These are phyloP conservation scores for Backusella macrospora DNA, from an alignment of 192 early-diverging fungal species.

Conservation along the genomic window DNA sequence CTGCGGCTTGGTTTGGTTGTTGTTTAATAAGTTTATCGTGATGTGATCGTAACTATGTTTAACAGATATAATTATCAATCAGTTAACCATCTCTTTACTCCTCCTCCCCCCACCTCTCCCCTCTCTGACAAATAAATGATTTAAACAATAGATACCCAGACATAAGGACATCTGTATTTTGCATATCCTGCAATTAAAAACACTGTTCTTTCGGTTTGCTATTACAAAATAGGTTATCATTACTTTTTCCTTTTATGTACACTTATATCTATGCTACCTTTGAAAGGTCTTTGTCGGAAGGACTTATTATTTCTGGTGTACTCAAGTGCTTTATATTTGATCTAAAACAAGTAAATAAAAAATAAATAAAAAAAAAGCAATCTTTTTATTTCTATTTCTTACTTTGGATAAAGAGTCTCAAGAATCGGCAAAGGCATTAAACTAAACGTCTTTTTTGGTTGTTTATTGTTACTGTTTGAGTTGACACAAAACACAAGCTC, in stretches of 20 bases:
- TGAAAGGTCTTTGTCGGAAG: conserved; percentile 5
- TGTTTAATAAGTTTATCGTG: conserved; percentile 8
- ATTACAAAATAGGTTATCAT: neutral
- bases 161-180: conserved; percentile 21
- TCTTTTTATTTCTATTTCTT: neutral
- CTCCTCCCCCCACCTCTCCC: too few species aligned
- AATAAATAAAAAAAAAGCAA: neutral
- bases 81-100: neutral
- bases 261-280: neutral
- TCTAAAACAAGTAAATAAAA: neutral
- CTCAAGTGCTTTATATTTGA: neutral
- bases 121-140: neutral
- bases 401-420: conserved; percentile 14
- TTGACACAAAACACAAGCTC: conserved; percentile 4
- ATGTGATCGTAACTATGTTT: neutral
- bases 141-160: neutral
- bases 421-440: conserved; percentile 15
- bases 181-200: conserved; percentile 22
- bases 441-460: neutral
- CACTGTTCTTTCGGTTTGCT: conserved; percentile 10
- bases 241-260: neutral
- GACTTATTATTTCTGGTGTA: conserved; percentile 15
- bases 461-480: neutral
- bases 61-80: too few species aligned
- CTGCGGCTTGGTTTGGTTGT: conserved; percentile 12